A percentile compares a stretch with the other conserved stretches of the same genome.
Evolutionary conservation across 306 rosid genomes (phyloP).

Genomic region (Cicer pinnatifidum): DNA sequence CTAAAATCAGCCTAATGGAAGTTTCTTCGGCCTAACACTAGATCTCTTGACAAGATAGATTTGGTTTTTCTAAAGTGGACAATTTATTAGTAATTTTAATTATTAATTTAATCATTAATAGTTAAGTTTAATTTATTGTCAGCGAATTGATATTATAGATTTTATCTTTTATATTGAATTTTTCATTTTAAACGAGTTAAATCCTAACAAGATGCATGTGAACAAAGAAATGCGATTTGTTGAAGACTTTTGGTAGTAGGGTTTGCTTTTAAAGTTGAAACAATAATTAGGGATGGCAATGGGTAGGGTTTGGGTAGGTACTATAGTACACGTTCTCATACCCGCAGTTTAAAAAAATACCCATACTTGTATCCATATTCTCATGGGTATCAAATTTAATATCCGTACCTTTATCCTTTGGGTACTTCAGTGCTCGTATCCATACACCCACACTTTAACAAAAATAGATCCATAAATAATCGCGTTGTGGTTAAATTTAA

Average conservation of each 20-base stretch:
- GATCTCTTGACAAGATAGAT: not conserved
- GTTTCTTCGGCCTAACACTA: constrained; percentile 11
- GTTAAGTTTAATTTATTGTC: not conserved
- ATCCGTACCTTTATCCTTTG: no score
- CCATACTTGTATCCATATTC: no score
- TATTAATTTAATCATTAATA: not conserved
- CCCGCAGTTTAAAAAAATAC: no score
- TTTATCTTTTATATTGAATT: not conserved
- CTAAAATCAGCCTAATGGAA: constrained; percentile 10
- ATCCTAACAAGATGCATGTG: not conserved
- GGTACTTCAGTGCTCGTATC: no score
- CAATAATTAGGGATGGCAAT: no score
- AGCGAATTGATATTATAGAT: not conserved
- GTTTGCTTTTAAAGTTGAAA: not conserved
- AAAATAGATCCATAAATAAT: no score
- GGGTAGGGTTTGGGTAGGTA: no score
- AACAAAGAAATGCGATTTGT: constrained; percentile 13
- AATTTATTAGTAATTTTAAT: not conserved
- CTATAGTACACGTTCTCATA: no score
- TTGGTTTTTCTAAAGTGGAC: not conserved
- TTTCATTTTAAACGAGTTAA: not conserved
- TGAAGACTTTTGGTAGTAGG: not conserved
- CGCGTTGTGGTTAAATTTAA: no score
- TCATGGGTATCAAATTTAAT: no score
- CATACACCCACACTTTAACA: no score